Conservation (phyloP, 257 asterid species). For the Solanum boliviense region DNA sequence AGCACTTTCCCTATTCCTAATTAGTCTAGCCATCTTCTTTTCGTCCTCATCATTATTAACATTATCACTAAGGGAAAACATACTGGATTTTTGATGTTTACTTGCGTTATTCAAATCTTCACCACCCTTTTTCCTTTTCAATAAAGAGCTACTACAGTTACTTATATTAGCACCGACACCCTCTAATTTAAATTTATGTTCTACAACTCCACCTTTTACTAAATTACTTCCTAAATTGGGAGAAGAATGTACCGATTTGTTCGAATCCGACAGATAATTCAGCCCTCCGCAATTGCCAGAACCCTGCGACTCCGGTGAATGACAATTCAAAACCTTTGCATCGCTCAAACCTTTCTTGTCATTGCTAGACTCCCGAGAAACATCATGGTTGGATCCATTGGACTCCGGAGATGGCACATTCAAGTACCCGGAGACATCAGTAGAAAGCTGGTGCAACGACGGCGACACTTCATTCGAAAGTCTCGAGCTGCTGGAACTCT, state of each 20-base stretch:
- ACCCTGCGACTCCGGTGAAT: constrained; percentile 57
- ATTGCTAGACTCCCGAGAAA: constrained; percentile 14
- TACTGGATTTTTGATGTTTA: constrained; percentile 41
- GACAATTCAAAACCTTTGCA: constrained; percentile 42
- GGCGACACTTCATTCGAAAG: constrained; percentile 33
- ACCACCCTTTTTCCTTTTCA: constrained; percentile 59
- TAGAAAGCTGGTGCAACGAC: constrained; percentile 38
- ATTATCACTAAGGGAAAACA: constrained; percentile 10
- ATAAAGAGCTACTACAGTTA: constrained; percentile 15
- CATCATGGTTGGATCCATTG: constrained; percentile 46
- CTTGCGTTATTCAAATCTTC: constrained; percentile 26
- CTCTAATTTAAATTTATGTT: constrained; percentile 46
- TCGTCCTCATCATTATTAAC: constrained; percentile 61
- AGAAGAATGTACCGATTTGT: constrained; percentile 57
- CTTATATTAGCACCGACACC: constrained; percentile 16
- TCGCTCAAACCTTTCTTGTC: constrained; percentile 15
- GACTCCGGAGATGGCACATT: constrained; percentile 75
- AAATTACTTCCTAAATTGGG: constrained; percentile 34
- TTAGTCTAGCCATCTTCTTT: constrained; percentile 69
- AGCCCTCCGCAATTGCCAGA: constrained; percentile 34
- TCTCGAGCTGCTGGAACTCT: constrained; percentile 38
- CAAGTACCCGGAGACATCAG: constrained; percentile 33
- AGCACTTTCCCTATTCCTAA: constrained; percentile 98
- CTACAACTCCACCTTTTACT: constrained; percentile 35
- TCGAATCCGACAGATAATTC: constrained; percentile 21